phyloP scores from a whole-genome alignment of 2,329 filamentous ascomycete species.

The Fusarium phyllophilum region DNA sequence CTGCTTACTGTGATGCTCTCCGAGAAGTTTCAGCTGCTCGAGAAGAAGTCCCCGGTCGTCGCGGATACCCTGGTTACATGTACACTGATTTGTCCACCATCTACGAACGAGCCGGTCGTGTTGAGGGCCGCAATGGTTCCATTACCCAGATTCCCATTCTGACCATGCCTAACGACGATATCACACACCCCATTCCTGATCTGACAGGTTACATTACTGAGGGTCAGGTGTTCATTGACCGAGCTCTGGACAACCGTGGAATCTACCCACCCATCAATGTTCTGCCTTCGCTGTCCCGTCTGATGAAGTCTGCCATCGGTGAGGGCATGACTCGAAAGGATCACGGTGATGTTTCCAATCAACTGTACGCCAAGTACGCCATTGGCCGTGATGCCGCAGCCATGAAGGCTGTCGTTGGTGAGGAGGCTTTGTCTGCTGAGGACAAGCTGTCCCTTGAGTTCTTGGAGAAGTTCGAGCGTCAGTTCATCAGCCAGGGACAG shows the following conservation, averaged over 20 bases:
- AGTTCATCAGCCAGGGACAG: constrained; percentile 89
- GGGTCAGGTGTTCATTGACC: constrained; percentile 97
- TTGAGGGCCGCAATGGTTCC: constrained; percentile 94
- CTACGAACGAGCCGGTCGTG: constrained; percentile 98
- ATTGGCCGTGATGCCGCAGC: constrained; percentile 97
- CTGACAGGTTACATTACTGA: constrained; percentile 99
- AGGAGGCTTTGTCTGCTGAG: constrained; percentile 93
- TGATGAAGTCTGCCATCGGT: constrained; percentile 99
- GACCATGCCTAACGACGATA: constrained; percentile 99
- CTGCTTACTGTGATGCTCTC: constrained; percentile 97
- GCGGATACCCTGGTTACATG: constrained; percentile 99
- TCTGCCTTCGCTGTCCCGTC: constrained; percentile 93
- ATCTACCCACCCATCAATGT: constrained; percentile 99
- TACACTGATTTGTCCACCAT: constrained; percentile 99
- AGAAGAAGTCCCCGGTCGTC: constrained; percentile 98
- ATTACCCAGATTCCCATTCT: constrained; percentile 99
- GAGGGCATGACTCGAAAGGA: constrained; percentile 97
- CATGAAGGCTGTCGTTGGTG: constrained; percentile 99
- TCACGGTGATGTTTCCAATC: constrained; percentile 98
- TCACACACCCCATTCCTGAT: constrained; percentile 98
- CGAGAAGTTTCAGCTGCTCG: constrained; percentile 97
- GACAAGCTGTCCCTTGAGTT: constrained; percentile 99
- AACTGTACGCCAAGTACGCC: constrained; percentile 99
- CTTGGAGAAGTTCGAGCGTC: constrained; percentile 96
- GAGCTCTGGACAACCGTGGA: constrained; percentile 93